Percentiles rank a stretch among this genome's conserved stretches.
These are phyloP conservation scores for Sherardia arvensis DNA, from an alignment of 257 asterid species.

Conservation along the genomic window DNA sequence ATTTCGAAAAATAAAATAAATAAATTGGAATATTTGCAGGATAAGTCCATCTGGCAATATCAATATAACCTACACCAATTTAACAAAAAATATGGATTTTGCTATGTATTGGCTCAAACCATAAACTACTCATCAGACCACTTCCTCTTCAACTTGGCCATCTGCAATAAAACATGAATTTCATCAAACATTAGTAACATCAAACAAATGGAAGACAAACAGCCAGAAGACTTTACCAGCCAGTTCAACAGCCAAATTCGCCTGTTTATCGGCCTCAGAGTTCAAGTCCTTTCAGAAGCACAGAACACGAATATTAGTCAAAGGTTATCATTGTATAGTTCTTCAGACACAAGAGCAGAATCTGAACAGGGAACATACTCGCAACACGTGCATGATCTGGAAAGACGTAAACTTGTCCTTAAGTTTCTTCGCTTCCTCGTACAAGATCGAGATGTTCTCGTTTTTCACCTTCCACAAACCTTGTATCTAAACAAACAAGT, in stretches of 20 bases:
- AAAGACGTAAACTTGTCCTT: constrained; percentile 66
- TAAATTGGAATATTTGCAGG: neutral
- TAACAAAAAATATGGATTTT: neutral
- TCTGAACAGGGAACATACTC: constrained; percentile 38
- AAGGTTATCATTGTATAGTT: neutral
- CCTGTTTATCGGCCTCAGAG: constrained; percentile 90
- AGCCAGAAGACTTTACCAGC: constrained; percentile 39
- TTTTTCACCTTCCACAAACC: constrained; percentile 89
- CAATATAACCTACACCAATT: neutral
- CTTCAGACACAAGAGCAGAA: neutral
- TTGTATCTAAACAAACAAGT: constrained; percentile 44
- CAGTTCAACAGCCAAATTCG: constrained; percentile 82
- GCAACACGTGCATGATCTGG: constrained; percentile 59
- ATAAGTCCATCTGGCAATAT: neutral
- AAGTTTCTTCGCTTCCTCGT: constrained; percentile 61
- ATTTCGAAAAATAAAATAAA: neutral
- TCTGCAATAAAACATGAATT: constrained; percentile 28
- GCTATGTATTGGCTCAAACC: neutral
- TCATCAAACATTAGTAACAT: neutral
- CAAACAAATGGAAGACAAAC: neutral
- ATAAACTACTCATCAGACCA: constrained; percentile 34
- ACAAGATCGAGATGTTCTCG: constrained; percentile 57
- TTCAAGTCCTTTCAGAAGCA: constrained; percentile 54
- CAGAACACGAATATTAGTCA: constrained; percentile 5
- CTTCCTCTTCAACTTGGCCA: constrained; percentile 66